A percentile compares a stretch with the other conserved stretches of the same genome.
phyloP scores from a whole-genome alignment of 2,329 filamentous ascomycete genomes.

The Trichoderma sp. region DNA sequence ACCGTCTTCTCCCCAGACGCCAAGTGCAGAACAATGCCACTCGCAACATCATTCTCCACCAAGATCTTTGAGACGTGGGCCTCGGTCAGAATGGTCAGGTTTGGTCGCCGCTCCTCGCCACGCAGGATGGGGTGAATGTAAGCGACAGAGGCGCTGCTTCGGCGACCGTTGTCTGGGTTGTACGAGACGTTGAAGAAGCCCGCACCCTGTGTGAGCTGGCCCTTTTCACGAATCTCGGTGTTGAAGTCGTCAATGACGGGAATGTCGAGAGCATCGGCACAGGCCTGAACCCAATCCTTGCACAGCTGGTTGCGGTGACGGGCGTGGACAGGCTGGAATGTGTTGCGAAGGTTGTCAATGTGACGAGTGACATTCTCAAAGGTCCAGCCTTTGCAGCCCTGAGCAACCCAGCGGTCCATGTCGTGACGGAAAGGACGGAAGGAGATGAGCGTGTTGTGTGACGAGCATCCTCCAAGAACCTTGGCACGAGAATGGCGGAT shows the following conservation, averaged over 20 bases:
- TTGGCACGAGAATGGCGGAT: slow-evolving; percentile 92
- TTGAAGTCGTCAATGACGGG: slow-evolving; percentile 86
- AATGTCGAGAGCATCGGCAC: slow-evolving; percentile 74
- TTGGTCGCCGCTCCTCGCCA: slow-evolving; percentile 77
- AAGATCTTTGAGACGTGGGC: slow-evolving; percentile 84
- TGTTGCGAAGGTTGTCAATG: slow-evolving; percentile 81
- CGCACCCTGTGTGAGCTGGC: slow-evolving; percentile 70
- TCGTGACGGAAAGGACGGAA: slow-evolving; percentile 92
- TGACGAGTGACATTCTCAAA: slow-evolving; percentile 82
- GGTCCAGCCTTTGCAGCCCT: slow-evolving; percentile 81
- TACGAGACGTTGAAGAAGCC: slow-evolving; percentile 91
- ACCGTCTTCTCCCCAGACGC: slow-evolving; percentile 52
- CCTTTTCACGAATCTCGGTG: slow-evolving; percentile 71
- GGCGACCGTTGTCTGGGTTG: slow-evolving; percentile 81
- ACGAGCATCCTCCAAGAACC: slow-evolving; percentile 88
- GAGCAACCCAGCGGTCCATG: slow-evolving; percentile 75
- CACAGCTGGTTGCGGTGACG: slow-evolving; percentile 87
- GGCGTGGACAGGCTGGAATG: slow-evolving; percentile 82
- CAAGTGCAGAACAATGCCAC: slow-evolving; percentile 67
- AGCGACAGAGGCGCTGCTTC: slow-evolving; percentile 83
- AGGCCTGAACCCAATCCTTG: slow-evolving; percentile 83
- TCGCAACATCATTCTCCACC: slow-evolving; percentile 65
- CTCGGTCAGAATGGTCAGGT: slow-evolving; percentile 82
- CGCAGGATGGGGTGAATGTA: slow-evolving; percentile 90
- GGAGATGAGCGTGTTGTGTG: slow-evolving; percentile 90